Conservation (phyloP, 495 filamentous ascomycete species). For the Oidiodendron maius region DNA sequence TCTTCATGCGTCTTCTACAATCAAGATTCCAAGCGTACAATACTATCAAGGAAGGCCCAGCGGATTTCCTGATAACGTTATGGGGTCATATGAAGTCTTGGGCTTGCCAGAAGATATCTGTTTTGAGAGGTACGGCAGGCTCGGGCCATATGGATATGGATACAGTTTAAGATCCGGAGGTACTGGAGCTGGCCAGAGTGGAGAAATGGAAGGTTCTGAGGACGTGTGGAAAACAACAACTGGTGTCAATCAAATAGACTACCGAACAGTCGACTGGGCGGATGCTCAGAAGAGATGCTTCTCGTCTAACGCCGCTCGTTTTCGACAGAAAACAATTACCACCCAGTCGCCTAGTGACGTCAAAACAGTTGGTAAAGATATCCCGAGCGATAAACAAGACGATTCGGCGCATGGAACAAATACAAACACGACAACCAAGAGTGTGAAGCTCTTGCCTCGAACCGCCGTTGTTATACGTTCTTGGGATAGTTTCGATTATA, state of each 20-base stretch:
- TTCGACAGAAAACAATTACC: slow-evolving; percentile 25
- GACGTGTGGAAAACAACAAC: slow-evolving; percentile 59
- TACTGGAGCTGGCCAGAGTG: slow-evolving; percentile 70
- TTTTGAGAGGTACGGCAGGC: slow-evolving; percentile 85
- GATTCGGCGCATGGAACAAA: not conserved
- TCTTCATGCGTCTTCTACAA: slow-evolving; percentile 53
- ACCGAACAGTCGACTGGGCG: slow-evolving; percentile 66
- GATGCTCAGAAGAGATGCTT: slow-evolving; percentile 66
- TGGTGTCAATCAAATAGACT: slow-evolving; percentile 59
- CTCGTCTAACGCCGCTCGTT: slow-evolving; percentile 63
- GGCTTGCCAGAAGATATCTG: slow-evolving; percentile 83
- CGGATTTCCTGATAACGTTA: slow-evolving; percentile 75
- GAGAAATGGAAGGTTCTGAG: slow-evolving; percentile 69
- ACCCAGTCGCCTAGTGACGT: slow-evolving; percentile 1
- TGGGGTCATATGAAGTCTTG: slow-evolving; percentile 77
- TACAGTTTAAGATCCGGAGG: slow-evolving; percentile 74
- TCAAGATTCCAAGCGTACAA: slow-evolving; percentile 61
- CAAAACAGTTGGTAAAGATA: not conserved
- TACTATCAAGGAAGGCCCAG: slow-evolving; percentile 67
- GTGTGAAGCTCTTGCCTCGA: slow-evolving; percentile 39
- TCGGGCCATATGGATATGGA: slow-evolving; percentile 86
- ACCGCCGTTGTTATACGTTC: slow-evolving; percentile 71
- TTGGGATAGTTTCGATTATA: slow-evolving; percentile 67
- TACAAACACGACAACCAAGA: slow-evolving; percentile 13
- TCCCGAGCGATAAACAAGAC: not conserved